These are phyloP conservation scores for Penicillium macrosclerotiorum DNA, from an alignment of 495 filamentous ascomycete genomes.

Conservation along the genomic window DNA sequence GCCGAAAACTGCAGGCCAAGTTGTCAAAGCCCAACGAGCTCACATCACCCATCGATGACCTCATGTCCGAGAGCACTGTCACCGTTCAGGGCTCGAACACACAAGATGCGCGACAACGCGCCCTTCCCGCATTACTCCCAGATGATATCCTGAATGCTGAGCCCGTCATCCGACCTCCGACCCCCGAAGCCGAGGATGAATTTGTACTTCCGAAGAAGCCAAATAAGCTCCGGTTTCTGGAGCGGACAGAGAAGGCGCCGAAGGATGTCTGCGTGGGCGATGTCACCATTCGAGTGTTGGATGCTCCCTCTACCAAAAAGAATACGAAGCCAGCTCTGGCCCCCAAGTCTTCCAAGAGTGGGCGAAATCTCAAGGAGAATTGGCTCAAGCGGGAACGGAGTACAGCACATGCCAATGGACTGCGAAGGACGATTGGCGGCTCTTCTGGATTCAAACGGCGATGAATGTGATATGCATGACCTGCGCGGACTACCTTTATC, in stretches of 20 bases:
- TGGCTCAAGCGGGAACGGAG: slow-evolving; percentile 47
- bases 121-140: slow-evolving; percentile 50
- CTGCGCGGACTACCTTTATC: too few relatives aligned
- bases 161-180: slow-evolving; percentile 39
- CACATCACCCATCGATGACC: slow-evolving; percentile 26
- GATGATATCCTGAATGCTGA: slow-evolving; percentile 52
- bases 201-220: slow-evolving; percentile 29
- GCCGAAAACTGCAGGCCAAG: slow-evolving; percentile 48
- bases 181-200: slow-evolving; percentile 32
- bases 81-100: slow-evolving; percentile 43
- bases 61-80: slow-evolving; percentile 39
- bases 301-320: slow-evolving; percentile 34
- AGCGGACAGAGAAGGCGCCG: slow-evolving; percentile 47
- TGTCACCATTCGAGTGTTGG: slow-evolving; percentile 52
- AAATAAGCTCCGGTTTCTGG: slow-evolving; percentile 51
- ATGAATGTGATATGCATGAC: slow-evolving; percentile 15
- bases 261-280: slow-evolving; percentile 55
- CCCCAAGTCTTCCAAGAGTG: slow-evolving; percentile 49
- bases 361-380: slow-evolving; percentile 42
- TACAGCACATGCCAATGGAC: slow-evolving; percentile 35
- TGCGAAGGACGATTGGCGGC: slow-evolving; percentile 38
- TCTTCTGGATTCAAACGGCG: slow-evolving; percentile 46
- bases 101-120: slow-evolving; percentile 34
- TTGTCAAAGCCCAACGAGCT: slow-evolving; percentile 36
- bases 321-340: slow-evolving; percentile 38